Evolutionary conservation across 208 protist species (phyloP).

Genomic region (Trypanosomatidae sp.): DNA sequence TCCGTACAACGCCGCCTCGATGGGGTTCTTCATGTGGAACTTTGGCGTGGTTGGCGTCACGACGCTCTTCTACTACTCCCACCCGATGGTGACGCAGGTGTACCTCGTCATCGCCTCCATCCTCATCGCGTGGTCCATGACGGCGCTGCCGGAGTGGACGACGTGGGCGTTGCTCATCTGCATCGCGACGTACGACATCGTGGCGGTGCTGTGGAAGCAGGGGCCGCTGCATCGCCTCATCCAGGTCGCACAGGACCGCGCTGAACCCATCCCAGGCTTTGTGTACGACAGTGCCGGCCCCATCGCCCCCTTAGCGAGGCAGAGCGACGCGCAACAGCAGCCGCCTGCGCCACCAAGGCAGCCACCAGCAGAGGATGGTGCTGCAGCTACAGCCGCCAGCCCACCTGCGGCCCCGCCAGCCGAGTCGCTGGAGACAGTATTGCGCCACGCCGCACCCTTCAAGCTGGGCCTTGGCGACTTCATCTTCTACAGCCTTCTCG

Average conservation of each 20-base stretch:
- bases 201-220: slow-evolving; percentile 75
- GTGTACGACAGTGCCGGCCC: slow-evolving; percentile 63
- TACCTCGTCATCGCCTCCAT: slow-evolving; percentile 78
- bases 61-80: slow-evolving; percentile 81
- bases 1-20: slow-evolving; percentile 67
- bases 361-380: too few relatives aligned
- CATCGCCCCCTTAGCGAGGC: slow-evolving; percentile 4
- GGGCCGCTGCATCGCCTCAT: slow-evolving; percentile 82
- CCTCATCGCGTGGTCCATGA: slow-evolving; percentile 75
- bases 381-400: neutral
- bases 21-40: slow-evolving; percentile 78
- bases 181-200: slow-evolving; percentile 85
- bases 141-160: slow-evolving; percentile 79
- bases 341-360: too few relatives aligned
- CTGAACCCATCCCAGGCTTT: slow-evolving; percentile 80
- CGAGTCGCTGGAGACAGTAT: neutral
- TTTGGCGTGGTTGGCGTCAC: slow-evolving; percentile 69
- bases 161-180: slow-evolving; percentile 77
- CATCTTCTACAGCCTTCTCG: slow-evolving; percentile 87
- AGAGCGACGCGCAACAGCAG: neutral
- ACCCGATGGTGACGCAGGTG: slow-evolving; percentile 63
- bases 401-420: neutral
- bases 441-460: slow-evolving; percentile 35
- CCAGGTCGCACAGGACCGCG: slow-evolving; percentile 46
- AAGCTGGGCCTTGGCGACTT: slow-evolving; percentile 89